A percentile compares a stretch with the other conserved stretches of the same genome.
Evolutionary conservation across 306 rosid species (phyloP).

Genomic region (Prosopis cineraria): DNA sequence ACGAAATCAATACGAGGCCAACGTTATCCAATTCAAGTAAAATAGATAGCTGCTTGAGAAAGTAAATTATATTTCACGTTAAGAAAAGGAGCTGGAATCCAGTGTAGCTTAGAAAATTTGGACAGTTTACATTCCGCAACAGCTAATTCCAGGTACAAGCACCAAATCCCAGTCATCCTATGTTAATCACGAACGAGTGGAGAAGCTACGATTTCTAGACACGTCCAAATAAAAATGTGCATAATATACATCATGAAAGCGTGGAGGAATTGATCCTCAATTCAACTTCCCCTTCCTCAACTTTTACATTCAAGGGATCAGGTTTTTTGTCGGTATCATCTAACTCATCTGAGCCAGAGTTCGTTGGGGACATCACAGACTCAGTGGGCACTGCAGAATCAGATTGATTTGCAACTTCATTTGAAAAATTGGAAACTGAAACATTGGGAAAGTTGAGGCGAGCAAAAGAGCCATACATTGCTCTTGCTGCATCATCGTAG

Average conservation of each 20-base stretch:
- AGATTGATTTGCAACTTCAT: conserved; percentile 33
- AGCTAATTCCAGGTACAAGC: conserved; percentile 30
- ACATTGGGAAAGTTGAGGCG: conserved; percentile 83
- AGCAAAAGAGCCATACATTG: conserved; percentile 72
- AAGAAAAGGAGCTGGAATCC: conserved; percentile 6
- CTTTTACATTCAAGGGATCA: conserved; percentile 37
- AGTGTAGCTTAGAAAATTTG: conserved; percentile 6
- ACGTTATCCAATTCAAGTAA: background rate
- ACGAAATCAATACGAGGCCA: background rate
- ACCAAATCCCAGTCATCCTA: conserved; percentile 32
- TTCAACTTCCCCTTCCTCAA: conserved; percentile 47
- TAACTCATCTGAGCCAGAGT: conserved; percentile 39
- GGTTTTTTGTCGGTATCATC: conserved; percentile 42
- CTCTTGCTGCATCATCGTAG: conserved; percentile 87
- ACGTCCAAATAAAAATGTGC: conserved; percentile 17
- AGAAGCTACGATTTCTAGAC: conserved; percentile 29
- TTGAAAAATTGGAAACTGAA: conserved; percentile 49
- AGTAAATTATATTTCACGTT: conserved; percentile 10
- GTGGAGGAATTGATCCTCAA: conserved; percentile 30
- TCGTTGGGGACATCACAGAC: conserved; percentile 45
- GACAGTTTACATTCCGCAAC: conserved; percentile 33
- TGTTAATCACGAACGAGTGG: conserved; percentile 33
- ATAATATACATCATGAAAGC: conserved; percentile 46
- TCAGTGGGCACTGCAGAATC: conserved; percentile 40
- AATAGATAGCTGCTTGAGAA: background rate